Conservation (phyloP, 441 rosid genomes). For the Geranium incanum region DNA sequence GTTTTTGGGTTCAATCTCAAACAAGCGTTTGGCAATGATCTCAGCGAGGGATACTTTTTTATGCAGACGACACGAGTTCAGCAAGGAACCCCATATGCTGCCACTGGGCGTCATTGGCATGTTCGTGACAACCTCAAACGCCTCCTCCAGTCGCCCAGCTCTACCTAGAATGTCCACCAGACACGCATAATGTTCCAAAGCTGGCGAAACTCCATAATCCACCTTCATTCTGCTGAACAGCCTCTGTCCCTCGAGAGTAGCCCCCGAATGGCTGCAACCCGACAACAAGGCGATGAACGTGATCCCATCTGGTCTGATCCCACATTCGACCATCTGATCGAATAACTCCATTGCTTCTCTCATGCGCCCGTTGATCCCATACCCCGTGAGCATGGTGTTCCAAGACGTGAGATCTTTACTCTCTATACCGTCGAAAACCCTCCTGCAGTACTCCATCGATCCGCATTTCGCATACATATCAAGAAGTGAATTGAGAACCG, state of each 20-base stretch:
- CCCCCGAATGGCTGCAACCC: slow-evolving; percentile 44
- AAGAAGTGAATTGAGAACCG: slow-evolving; percentile 42
- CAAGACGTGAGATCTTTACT: slow-evolving; percentile 41
- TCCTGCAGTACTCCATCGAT: slow-evolving; percentile 28
- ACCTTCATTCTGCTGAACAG: slow-evolving; percentile 21
- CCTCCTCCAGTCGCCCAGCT: slow-evolving; percentile 32
- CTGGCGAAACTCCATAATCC: slow-evolving; percentile 19
- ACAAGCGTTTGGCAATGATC: not conserved
- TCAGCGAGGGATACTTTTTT: not conserved
- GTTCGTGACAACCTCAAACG: slow-evolving; percentile 12
- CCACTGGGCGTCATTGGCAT: not conserved
- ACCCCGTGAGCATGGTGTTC: slow-evolving; percentile 51
- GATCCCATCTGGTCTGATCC: slow-evolving; percentile 28
- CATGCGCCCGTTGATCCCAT: slow-evolving; percentile 50
- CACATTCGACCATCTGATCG: slow-evolving; percentile 32
- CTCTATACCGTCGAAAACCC: slow-evolving; percentile 29
- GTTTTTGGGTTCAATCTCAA: not conserved
- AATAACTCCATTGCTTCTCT: slow-evolving; percentile 43
- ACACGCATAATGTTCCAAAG: slow-evolving; percentile 34
- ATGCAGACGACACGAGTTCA: not conserved
- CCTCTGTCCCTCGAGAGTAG: slow-evolving; percentile 31
- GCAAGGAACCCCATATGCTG: not conserved
- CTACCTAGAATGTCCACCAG: slow-evolving; percentile 38
- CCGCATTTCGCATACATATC: slow-evolving; percentile 54
- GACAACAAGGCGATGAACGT: slow-evolving; percentile 30